Percentiles rank a stretch among this genome's conserved stretches.
Evolutionary conservation across 2,329 filamentous ascomycete genomes (phyloP).

Genomic region (Huntiella moniliformis): DNA sequence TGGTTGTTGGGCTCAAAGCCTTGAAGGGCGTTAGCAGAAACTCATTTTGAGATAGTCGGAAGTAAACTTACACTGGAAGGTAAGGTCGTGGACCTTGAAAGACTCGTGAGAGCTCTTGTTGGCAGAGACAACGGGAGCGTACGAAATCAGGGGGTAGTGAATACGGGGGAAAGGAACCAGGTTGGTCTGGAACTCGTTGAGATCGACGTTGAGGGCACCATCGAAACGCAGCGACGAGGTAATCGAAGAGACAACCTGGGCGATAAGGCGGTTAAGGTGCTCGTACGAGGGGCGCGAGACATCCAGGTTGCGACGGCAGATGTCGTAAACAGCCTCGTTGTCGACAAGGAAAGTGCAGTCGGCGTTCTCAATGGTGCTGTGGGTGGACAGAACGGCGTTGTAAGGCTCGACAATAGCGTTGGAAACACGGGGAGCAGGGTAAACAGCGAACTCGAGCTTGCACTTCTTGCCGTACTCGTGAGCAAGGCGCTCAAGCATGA

Average conservation of each 20-base stretch:
- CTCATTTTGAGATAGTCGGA: background rate
- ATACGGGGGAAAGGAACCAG: slow-evolving; percentile 56
- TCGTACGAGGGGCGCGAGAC: slow-evolving; percentile 51
- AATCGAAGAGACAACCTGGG: slow-evolving; percentile 57
- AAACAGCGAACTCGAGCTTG: slow-evolving; percentile 58
- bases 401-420: slow-evolving; percentile 57
- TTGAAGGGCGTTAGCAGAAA: slow-evolving; percentile 16
- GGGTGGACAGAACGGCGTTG: slow-evolving; percentile 54
- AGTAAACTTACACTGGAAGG: slow-evolving; percentile 45
- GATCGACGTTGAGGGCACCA: slow-evolving; percentile 52
- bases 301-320: slow-evolving; percentile 53
- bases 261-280: slow-evolving; percentile 55
- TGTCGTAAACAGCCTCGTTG: slow-evolving; percentile 59
- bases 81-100: slow-evolving; percentile 67
- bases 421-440: slow-evolving; percentile 50
- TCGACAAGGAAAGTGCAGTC: slow-evolving; percentile 63
- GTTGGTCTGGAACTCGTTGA: slow-evolving; percentile 66
- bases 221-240: slow-evolving; percentile 55
- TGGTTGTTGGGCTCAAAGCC: slow-evolving; percentile 64
- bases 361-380: slow-evolving; percentile 62
- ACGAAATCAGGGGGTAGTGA: slow-evolving; percentile 56
- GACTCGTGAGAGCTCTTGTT: slow-evolving; percentile 69
- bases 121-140: slow-evolving; percentile 51
- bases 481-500: slow-evolving; percentile 53
- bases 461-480: slow-evolving; percentile 60